Conservation (phyloP, 73 alveolate genomes). For the Paramecium primaurelia region DNA sequence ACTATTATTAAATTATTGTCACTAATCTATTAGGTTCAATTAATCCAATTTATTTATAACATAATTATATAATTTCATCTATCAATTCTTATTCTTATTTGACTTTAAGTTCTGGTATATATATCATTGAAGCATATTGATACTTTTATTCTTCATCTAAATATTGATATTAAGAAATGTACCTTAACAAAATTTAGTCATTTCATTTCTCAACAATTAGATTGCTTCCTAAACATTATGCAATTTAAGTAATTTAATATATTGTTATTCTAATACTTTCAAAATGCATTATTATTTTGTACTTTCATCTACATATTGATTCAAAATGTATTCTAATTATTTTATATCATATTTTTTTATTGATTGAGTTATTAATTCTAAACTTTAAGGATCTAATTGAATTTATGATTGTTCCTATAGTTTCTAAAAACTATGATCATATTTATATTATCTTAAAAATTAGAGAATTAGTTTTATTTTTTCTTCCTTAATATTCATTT, state of each 20-base stretch:
- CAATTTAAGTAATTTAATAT: background rate
- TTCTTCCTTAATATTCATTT: background rate
- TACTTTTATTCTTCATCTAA: slow-evolving; percentile 5
- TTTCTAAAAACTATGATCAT: background rate
- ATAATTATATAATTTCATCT: background rate
- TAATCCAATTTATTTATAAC: background rate
- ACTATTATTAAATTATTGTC: background rate
- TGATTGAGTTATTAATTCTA: background rate
- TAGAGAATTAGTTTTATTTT: background rate
- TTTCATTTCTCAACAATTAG: background rate
- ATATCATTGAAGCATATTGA: background rate
- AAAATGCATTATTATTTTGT: background rate
- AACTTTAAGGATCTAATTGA: background rate
- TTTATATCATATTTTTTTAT: background rate
- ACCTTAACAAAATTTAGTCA: background rate
- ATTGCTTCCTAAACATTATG: background rate
- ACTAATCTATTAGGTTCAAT: background rate
- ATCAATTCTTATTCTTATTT: background rate
- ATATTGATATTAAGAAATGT: background rate
- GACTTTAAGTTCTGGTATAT: background rate
- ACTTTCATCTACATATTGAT: background rate
- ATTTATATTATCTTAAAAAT: background rate
- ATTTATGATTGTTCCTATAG: background rate
- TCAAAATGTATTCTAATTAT: background rate
- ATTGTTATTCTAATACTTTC: background rate